Evolutionary conservation across 2,329 filamentous ascomycete genomes (phyloP), one percentile per base, ranked within the genome.

Genomic region (Fusarium oxysporum): DNA sequence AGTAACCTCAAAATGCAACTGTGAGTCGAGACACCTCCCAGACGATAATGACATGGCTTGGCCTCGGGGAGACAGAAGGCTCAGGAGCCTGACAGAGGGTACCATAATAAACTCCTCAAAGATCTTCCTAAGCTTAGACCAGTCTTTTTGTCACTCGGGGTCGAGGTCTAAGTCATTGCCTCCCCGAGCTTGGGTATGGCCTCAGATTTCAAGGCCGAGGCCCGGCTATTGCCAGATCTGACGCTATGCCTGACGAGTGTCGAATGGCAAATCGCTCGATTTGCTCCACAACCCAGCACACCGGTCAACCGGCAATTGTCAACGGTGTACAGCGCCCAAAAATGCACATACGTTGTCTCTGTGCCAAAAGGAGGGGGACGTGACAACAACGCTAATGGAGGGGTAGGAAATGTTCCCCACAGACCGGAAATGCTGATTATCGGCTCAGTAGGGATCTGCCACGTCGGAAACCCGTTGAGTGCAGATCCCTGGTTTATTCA

Each of bases 371-470:
- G 50, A 54, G 33, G 33, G 32, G 50, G 25, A 40, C 5, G 41
- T 50, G 55, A 58, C 32, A 50, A 50, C 55, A 58, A 58, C 55
- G 25, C 54, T 35, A 37, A 25, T 32, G 43, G 41, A 57, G 55
- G 30, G 54, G 40, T 48, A 35, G n/a, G 30, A 32, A 21, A n/a
- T 30, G 17, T 21, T 47, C n/a, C 54, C 38, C 13, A 11, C 23
- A 57, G 40, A 35, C 54, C 23, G 17, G 12, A 32, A 47, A 35
- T 48, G 41, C 32, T 33, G 43, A 28, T 14, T 57, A 54, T 50
- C 55, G 55, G 32, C 13, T 58, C 55, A 58, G 40, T 58, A 58
- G 33, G 55, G 32, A 35, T 58, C 30, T 50, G 55, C 55, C 55
- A 50, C 55, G 55, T 58, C 33, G 32, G 32, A 37, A 50, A 13